A percentile compares a stretch with the other conserved stretches of the same genome.
These are phyloP conservation scores for Lotmaria passim DNA, from an alignment of 208 protist genomes.

Conservation along the genomic window DNA sequence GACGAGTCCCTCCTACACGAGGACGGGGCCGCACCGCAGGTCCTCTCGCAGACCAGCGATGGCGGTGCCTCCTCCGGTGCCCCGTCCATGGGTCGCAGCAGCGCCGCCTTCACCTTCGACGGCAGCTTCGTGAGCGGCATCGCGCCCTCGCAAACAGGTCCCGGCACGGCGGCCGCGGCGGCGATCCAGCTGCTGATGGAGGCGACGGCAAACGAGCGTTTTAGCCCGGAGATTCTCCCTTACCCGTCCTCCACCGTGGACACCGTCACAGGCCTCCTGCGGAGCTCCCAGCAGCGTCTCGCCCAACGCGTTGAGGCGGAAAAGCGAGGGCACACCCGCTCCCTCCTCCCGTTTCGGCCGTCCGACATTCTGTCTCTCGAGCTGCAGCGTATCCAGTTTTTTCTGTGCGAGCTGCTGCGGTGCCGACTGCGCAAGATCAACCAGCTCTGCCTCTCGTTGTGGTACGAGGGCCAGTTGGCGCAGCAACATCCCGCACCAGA, in stretches of 20 bases:
- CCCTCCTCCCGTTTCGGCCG: conserved; percentile 79
- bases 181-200: conserved; percentile 63
- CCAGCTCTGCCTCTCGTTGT: conserved; percentile 59
- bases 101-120: conserved; percentile 10
- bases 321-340: conserved; percentile 43
- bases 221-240: conserved; percentile 79
- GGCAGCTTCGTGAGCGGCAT: conserved; percentile 1
- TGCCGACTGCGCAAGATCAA: conserved; percentile 87
- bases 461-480: conserved; percentile 62
- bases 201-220: conserved; percentile 79
- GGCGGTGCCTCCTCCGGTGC: conserved; percentile 32
- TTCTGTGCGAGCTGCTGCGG: conserved; percentile 82
- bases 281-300: conserved; percentile 45
- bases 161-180: conserved; percentile 2
- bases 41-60: conserved; percentile 26
- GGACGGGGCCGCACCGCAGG: background rate
- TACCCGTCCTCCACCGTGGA: conserved; percentile 70
- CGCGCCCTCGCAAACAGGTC: background rate
- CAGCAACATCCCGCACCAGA: conserved; percentile 28
- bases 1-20: conserved; percentile 28
- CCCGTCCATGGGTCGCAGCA: conserved; percentile 13
- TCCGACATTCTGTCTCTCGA: conserved; percentile 81
- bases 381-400: conserved; percentile 84
- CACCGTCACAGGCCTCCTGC: conserved; percentile 51
- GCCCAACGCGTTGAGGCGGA: conserved; percentile 49